Evolutionary conservation across 2,329 filamentous ascomycete species (phyloP).

Genomic region (Lecanicillium sp.): DNA sequence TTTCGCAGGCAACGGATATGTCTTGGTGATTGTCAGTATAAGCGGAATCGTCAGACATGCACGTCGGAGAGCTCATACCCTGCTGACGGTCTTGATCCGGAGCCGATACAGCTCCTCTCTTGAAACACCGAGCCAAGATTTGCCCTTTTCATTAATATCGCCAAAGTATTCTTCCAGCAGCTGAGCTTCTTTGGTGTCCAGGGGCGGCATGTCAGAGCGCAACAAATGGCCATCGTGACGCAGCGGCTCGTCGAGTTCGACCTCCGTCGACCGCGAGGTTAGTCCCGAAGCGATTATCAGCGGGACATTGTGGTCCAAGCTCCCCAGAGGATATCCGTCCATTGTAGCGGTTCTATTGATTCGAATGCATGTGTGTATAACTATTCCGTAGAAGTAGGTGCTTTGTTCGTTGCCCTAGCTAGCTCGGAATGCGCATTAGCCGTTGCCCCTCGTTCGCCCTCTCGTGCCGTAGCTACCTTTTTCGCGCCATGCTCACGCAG

Average conservation of each 20-base stretch:
- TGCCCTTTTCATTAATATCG: slow-evolving; percentile 53
- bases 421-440: too few species aligned
- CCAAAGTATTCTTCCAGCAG: slow-evolving; percentile 60
- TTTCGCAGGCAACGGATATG: slow-evolving; percentile 49
- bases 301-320: slow-evolving; percentile 80
- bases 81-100: slow-evolving; percentile 65
- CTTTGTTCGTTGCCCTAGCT: too few species aligned
- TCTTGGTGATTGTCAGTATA: slow-evolving; percentile 27
- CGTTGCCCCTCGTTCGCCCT: too few species aligned
- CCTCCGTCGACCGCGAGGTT: slow-evolving; percentile 30
- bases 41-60: not conserved
- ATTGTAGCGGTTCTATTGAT: slow-evolving; percentile 24
- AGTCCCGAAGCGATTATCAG: slow-evolving; percentile 78
- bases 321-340: slow-evolving; percentile 74
- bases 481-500: too few species aligned
- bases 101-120: slow-evolving; percentile 49
- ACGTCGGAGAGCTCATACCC: slow-evolving; percentile 51
- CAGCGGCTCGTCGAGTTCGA: slow-evolving; percentile 40
- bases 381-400: too few species aligned
- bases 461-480: too few species aligned
- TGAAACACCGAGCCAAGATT: slow-evolving; percentile 60
- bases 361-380: too few species aligned
- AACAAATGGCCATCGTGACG: slow-evolving; percentile 54
- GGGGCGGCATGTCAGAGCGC: slow-evolving; percentile 60
- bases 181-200: slow-evolving; percentile 58